These are phyloP conservation scores for Rhizopus delemar DNA, from an alignment of 371 early-diverging fungal species.

Conservation along the genomic window DNA sequence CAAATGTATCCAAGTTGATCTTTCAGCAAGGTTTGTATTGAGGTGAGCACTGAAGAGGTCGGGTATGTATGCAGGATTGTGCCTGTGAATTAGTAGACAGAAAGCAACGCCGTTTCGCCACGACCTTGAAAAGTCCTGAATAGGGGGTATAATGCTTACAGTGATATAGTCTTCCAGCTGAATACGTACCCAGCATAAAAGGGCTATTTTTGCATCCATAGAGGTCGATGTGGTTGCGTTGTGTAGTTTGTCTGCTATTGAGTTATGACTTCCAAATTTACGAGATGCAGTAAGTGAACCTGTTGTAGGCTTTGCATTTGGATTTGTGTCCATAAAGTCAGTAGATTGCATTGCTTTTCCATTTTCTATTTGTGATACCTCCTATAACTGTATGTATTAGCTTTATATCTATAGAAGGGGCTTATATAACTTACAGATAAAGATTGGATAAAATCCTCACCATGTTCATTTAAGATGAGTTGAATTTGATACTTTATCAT, in stretches of 20 bases:
- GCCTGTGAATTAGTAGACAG: conserved; percentile 70
- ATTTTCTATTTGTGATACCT: conserved; percentile 26
- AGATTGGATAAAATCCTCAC: conserved; percentile 40
- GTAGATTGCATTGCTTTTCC: conserved; percentile 16
- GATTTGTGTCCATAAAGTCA: conserved; percentile 17
- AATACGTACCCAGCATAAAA: conserved; percentile 73
- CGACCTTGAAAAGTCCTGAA: conserved; percentile 68
- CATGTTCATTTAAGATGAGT: conserved; percentile 50
- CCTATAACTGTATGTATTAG: conserved; percentile 9
- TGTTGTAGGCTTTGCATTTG: conserved; percentile 10
- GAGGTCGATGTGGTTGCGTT: conserved; percentile 18
- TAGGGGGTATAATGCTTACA: conserved; percentile 57
- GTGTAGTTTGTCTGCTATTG: conserved; percentile 22
- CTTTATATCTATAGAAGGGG: not conserved
- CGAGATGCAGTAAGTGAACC: conserved; percentile 16
- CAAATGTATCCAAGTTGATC: conserved; percentile 36
- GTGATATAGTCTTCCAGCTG: conserved; percentile 63
- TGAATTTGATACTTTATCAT: conserved; percentile 74
- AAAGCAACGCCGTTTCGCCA: conserved; percentile 80
- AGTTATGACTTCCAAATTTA: conserved; percentile 19
- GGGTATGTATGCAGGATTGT: conserved; percentile 65
- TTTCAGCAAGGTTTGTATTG: conserved; percentile 28
- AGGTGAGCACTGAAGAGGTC: conserved; percentile 49
- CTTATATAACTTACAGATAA: conserved; percentile 29
- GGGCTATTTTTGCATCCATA: conserved; percentile 56